Conservation (phyloP, 169 alveolate genomes). For the Cryptosporidium muris region DNA sequence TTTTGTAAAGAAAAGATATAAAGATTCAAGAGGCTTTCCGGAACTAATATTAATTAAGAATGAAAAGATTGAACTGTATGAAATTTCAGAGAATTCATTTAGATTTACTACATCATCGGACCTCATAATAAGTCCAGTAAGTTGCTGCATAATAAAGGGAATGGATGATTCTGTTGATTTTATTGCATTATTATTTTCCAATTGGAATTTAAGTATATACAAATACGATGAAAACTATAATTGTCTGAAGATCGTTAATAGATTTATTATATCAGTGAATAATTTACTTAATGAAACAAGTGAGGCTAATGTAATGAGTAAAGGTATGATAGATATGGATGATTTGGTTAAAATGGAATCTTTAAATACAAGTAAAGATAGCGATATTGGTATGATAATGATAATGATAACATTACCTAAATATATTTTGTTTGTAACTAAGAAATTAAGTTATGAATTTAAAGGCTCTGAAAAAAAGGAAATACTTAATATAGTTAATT, state of each 20-base stretch:
- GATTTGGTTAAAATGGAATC: slow-evolving; percentile 40
- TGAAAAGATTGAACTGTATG: slow-evolving; percentile 19
- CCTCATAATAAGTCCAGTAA: slow-evolving; percentile 44
- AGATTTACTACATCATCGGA: slow-evolving; percentile 17
- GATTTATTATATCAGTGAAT: no score
- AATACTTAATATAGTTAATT: slow-evolving; percentile 1
- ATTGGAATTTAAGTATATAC: slow-evolving; percentile 32
- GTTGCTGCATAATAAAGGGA: slow-evolving; percentile 39
- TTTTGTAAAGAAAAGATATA: slow-evolving; percentile 22
- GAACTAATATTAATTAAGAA: slow-evolving; percentile 22
- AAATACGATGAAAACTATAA: slow-evolving; percentile 18
- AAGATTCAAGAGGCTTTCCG: neutral
- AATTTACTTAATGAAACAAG: no score
- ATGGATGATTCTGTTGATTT: slow-evolving; percentile 12
- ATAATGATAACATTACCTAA: slow-evolving; percentile 61
- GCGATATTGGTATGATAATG: neutral
- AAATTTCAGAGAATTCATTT: slow-evolving; percentile 10
- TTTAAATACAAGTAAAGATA: neutral
- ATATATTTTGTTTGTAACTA: slow-evolving; percentile 20
- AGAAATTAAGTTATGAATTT: neutral
- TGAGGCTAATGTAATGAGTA: neutral
- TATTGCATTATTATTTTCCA: slow-evolving; percentile 18
- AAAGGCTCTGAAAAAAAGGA: neutral
- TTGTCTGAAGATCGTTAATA: slow-evolving; percentile 19
- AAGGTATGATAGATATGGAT: slow-evolving; percentile 23